Evolutionary conservation across 768 basidiomycete species (phyloP).

Genomic region (Boletales sp.): DNA sequence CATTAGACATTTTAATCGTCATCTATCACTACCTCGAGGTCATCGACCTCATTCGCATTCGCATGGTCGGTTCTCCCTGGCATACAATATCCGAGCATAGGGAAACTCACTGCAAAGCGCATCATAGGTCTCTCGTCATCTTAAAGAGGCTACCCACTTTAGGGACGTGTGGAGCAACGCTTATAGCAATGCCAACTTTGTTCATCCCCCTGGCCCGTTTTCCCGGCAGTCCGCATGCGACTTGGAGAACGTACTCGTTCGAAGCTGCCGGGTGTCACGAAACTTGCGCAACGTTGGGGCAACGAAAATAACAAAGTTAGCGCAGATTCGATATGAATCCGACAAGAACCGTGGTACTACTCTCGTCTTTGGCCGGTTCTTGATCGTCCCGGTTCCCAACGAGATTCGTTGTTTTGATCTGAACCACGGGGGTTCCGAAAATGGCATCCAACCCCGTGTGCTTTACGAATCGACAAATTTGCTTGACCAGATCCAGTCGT

Average conservation of each 20-base stretch:
- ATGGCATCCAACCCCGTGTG: conserved; percentile 1
- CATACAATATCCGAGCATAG: background rate
- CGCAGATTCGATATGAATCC: conserved; percentile 4
- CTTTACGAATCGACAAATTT: conserved; percentile 8
- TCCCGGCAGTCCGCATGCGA: conserved; percentile 9
- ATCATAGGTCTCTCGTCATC: background rate
- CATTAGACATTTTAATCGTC: conserved; percentile 7
- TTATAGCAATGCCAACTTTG: conserved; percentile 12
- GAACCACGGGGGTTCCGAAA: background rate
- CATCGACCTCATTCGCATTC: conserved; percentile 13
- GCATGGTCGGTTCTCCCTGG: conserved; percentile 6
- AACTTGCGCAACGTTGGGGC: background rate
- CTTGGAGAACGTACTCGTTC: conserved; percentile 12
- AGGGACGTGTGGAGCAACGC: conserved; percentile 15
- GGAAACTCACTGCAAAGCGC: background rate
- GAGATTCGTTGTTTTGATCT: too few relatives aligned
- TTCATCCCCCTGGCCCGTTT: conserved; percentile 18
- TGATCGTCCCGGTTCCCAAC: too few relatives aligned
- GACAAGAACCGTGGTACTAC: too few relatives aligned
- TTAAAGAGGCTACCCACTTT: background rate
- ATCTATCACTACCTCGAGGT: conserved; percentile 12
- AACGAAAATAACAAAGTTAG: background rate
- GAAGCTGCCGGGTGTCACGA: conserved; percentile 6
- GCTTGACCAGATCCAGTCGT: background rate
- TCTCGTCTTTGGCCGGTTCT: too few relatives aligned